phyloP scores from a whole-genome alignment of 441 rosid species.

The Arabidopsis hybrid region DNA sequence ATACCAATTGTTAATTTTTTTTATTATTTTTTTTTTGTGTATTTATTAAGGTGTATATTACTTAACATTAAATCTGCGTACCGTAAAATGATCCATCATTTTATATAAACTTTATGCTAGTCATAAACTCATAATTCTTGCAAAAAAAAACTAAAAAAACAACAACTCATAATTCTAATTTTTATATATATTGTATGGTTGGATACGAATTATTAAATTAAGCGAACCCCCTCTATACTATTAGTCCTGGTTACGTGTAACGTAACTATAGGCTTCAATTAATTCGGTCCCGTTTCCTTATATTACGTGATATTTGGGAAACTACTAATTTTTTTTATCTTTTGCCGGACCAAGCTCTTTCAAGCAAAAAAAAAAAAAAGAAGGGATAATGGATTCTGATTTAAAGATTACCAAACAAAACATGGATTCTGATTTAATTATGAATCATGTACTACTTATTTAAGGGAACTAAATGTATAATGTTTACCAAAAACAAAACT shows the following conservation, averaged over 20 bases:
- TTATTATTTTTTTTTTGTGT: too few relatives aligned
- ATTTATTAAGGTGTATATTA: not conserved
- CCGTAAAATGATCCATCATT: not conserved
- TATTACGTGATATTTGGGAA: conserved; percentile 35
- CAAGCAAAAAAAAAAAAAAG: not conserved
- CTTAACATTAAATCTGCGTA: not conserved
- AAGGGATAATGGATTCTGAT: not conserved
- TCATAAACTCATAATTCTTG: not conserved
- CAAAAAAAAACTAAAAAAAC: too few relatives aligned
- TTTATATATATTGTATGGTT: conserved; percentile 1
- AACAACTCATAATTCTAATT: too few relatives aligned
- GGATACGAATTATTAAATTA: conserved; percentile 22
- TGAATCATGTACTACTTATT: conserved; percentile 1
- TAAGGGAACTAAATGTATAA: not conserved
- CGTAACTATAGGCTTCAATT: conserved; percentile 20
- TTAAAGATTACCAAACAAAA: too few relatives aligned
- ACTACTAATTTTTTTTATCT: not conserved
- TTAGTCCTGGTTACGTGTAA: conserved; percentile 37
- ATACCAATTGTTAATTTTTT: not conserved
- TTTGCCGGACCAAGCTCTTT: conserved; percentile 12
- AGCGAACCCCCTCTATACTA: conserved; percentile 7
- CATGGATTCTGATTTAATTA: not conserved
- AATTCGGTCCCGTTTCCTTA: conserved; percentile 32
- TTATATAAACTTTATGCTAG: not conserved
- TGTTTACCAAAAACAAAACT: too few relatives aligned